Percentiles rank a stretch among this genome's conserved stretches.
phyloP scores from a whole-genome alignment of 768 basidiomycete species.

The Lepiota venenata region DNA sequence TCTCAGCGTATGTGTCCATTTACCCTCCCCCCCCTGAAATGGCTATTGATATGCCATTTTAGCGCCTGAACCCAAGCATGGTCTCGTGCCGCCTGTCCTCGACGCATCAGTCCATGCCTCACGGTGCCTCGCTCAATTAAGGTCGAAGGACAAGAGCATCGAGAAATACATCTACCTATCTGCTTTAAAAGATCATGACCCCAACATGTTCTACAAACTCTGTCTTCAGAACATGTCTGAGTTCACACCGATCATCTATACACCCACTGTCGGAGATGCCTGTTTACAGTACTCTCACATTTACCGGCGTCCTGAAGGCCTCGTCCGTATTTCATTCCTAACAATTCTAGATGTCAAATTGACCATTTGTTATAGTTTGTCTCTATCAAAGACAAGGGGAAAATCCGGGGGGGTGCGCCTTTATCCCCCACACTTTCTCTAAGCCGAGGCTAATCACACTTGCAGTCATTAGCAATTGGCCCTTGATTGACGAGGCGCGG shows the following conservation, averaged over 20 bases:
- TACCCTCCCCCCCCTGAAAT: slow-evolving; percentile 8
- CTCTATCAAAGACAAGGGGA: slow-evolving; percentile 82
- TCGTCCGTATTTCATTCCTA: slow-evolving; percentile 38
- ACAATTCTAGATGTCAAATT: slow-evolving; percentile 6
- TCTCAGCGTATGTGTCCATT: slow-evolving; percentile 47
- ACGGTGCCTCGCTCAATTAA: slow-evolving; percentile 68
- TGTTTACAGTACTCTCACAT: slow-evolving; percentile 82
- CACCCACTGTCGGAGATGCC: slow-evolving; percentile 90
- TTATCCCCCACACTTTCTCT: not conserved
- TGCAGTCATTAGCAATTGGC: slow-evolving; percentile 68
- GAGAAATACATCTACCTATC: slow-evolving; percentile 88
- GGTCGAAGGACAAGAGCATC: slow-evolving; percentile 68
- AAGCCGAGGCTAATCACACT: not conserved
- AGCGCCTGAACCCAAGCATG: slow-evolving; percentile 47
- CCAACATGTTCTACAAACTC: slow-evolving; percentile 73
- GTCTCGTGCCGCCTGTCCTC: slow-evolving; percentile 59
- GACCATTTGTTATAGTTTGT: slow-evolving; percentile 48
- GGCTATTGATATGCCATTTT: slow-evolving; percentile 13
- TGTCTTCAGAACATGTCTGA: slow-evolving; percentile 70
- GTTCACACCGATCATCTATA: slow-evolving; percentile 82
- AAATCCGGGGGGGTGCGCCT: slow-evolving; percentile 48
- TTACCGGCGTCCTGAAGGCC: slow-evolving; percentile 70
- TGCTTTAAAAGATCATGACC: slow-evolving; percentile 69
- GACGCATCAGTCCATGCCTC: slow-evolving; percentile 47
- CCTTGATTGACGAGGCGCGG: slow-evolving; percentile 68